Percentiles rank a stretch among this genome's conserved stretches.
These are phyloP conservation scores for Gossypium gossypioides DNA, from an alignment of 441 rosid genomes.

Conservation along the genomic window DNA sequence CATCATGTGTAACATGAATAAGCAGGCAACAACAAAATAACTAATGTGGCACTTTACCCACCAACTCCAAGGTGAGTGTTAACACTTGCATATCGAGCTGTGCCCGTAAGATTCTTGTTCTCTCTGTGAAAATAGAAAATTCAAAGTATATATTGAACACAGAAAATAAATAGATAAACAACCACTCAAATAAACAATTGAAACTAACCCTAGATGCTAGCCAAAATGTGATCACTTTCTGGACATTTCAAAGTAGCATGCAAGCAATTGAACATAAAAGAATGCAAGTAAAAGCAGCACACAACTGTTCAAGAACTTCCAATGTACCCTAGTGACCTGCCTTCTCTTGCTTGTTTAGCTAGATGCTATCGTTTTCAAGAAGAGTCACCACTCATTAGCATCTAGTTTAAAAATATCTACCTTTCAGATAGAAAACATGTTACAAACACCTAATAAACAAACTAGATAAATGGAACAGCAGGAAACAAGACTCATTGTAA, in stretches of 20 bases:
- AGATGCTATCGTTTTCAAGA: background rate
- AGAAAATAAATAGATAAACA: slow-evolving; percentile 6
- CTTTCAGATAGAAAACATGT: background rate
- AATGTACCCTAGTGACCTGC: background rate
- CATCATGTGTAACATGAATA: background rate
- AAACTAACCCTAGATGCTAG: background rate
- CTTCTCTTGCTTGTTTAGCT: background rate
- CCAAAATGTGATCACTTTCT: background rate
- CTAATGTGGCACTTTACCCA: slow-evolving; percentile 25
- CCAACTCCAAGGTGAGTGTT: slow-evolving; percentile 75
- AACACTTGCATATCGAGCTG: slow-evolving; percentile 72
- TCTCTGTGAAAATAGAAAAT: slow-evolving; percentile 30
- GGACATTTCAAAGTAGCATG: background rate
- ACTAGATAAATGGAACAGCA: background rate
- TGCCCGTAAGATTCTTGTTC: slow-evolving; percentile 65
- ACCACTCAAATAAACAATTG: background rate
- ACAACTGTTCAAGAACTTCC: background rate
- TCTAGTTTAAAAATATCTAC: background rate
- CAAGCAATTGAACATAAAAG: background rate
- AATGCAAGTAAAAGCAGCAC: background rate
- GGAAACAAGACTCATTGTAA: background rate
- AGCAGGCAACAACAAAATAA: background rate
- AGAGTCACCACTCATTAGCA: background rate
- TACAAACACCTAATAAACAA: background rate
- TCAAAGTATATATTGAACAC: background rate